A percentile compares a stretch with the other conserved stretches of the same genome.
Evolutionary conservation across 345 rosid species (phyloP).

Genomic region (Camelina laxa): DNA sequence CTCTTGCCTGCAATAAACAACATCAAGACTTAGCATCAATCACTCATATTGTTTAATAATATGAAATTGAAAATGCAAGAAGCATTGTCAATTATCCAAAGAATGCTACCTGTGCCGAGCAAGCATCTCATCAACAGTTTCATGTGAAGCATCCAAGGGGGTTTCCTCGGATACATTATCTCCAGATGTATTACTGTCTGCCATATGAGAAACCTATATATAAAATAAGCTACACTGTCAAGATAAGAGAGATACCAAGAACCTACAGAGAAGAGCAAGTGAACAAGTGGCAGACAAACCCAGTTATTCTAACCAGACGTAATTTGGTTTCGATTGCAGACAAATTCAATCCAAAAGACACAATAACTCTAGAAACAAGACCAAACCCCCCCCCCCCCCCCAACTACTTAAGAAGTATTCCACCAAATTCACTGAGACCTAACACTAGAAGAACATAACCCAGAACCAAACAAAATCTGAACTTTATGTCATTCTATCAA

Average conservation of each 20-base stretch:
- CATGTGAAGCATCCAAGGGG: constrained; percentile 38
- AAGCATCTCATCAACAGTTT: constrained; percentile 47
- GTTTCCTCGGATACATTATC: constrained; percentile 38
- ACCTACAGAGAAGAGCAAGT: constrained; percentile 5
- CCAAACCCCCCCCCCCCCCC: not conserved
- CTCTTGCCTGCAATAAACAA: constrained; percentile 59
- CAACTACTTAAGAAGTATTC: not conserved
- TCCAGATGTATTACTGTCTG: constrained; percentile 32
- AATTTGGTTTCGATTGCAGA: constrained; percentile 3
- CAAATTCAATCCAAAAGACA: not conserved
- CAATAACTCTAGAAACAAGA: not conserved
- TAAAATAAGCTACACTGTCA: not conserved
- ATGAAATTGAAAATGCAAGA: not conserved
- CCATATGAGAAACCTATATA: constrained; percentile 46
- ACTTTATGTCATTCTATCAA: not conserved
- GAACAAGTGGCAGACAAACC: not conserved
- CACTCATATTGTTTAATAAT: not conserved
- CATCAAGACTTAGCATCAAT: not conserved
- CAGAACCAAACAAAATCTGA: not conserved
- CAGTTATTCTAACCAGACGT: not conserved
- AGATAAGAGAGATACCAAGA: not conserved
- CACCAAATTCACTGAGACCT: constrained; percentile 1
- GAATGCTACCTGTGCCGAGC: constrained; percentile 42
- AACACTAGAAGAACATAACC: not conserved
- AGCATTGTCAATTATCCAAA: not conserved